Conservation (phyloP, 768 basidiomycete species). For the Naematelia aurantialba region DNA sequence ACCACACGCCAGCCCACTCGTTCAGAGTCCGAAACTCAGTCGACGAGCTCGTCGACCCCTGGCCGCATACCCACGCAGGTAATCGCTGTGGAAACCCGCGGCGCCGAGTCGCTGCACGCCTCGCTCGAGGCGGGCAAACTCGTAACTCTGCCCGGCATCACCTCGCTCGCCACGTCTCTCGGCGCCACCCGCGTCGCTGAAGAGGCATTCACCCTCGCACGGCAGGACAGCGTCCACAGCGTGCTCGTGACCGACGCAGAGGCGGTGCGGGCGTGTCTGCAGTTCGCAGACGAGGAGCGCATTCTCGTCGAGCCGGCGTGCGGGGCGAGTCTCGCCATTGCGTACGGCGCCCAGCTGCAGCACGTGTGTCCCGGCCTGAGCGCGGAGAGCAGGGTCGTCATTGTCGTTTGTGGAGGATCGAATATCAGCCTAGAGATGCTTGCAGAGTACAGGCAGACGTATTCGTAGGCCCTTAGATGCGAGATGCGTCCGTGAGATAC, state of each 20-base stretch:
- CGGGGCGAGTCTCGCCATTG: constrained; percentile 30
- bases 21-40: too few species aligned
- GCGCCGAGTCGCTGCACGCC: constrained; percentile 28
- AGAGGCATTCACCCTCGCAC: constrained; percentile 22
- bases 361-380: constrained; percentile 10
- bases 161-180: constrained; percentile 37
- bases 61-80: constrained; percentile 18
- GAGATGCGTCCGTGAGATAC: too few species aligned
- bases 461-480: not conserved
- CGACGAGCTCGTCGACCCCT: too few species aligned
- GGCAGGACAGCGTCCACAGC: constrained; percentile 8
- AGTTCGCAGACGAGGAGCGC: constrained; percentile 34
- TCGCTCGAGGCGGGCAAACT: constrained; percentile 18
- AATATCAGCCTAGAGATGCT: constrained; percentile 29
- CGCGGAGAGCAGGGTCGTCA: constrained; percentile 19
- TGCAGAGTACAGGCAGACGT: constrained; percentile 15
- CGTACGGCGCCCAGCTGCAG: constrained; percentile 16
- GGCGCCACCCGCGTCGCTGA: constrained; percentile 26
- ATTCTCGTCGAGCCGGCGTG: constrained; percentile 37
- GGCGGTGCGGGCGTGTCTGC: constrained; percentile 24
- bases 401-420: constrained; percentile 34
- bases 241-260: constrained; percentile 25
- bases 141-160: constrained; percentile 36
- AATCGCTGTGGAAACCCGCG: constrained; percentile 29
- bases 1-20: too few species aligned